phyloP scores from a whole-genome alignment of 2,329 filamentous ascomycete species.

The Colletotrichum chlorophyti region DNA sequence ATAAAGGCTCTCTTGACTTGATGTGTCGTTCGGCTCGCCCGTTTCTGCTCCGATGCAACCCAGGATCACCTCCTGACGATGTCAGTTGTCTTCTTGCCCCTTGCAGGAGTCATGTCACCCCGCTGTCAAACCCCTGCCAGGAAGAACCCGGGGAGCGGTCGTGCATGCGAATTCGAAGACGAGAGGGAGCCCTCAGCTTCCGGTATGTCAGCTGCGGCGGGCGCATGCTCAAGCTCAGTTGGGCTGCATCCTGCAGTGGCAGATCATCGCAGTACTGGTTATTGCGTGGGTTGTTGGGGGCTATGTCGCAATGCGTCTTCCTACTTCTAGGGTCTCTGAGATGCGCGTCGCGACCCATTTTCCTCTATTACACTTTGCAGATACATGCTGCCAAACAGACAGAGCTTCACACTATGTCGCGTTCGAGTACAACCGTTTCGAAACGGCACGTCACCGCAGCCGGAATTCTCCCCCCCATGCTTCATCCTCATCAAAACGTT shows the following conservation, averaged over 20 bases:
- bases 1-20: not conserved
- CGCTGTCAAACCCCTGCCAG: constrained; percentile 8
- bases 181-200: constrained; percentile 11
- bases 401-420: constrained; percentile 4
- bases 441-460: constrained; percentile 10
- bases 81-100: not conserved
- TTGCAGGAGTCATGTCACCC: constrained; percentile 26
- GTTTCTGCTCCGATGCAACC: not conserved
- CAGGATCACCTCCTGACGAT: not conserved
- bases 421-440: constrained; percentile 14
- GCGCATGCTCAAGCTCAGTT: not conserved
- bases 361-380: not conserved
- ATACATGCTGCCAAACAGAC: constrained; percentile 6
- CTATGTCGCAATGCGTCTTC: too few species aligned
- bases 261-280: too few species aligned
- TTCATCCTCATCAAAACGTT: constrained; percentile 3
- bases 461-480: not conserved
- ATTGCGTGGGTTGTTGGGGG: too few species aligned
- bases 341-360: too few species aligned
- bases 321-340: too few species aligned
- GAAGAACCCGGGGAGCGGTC: constrained; percentile 5
- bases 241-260: too few species aligned
- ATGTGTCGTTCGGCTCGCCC: not conserved
- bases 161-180: not conserved
- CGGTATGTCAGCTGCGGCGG: not conserved